Percentiles rank a stretch among this genome's conserved stretches.
phyloP scores from a whole-genome alignment of 192 early-diverging fungal species.

The Coemansia sp. region DNA sequence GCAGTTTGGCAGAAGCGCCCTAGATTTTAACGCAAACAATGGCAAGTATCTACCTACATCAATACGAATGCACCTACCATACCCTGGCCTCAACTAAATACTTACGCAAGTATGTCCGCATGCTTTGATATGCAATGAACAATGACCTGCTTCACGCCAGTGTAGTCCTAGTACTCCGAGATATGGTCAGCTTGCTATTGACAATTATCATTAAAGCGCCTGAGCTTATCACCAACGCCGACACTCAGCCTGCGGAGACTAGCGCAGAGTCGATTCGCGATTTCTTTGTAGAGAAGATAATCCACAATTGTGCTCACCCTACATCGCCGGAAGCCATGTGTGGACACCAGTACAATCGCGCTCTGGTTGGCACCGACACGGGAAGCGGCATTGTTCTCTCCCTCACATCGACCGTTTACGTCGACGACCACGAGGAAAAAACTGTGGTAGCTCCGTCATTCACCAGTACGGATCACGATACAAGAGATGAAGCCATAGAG shows the following conservation, averaged over 20 bases:
- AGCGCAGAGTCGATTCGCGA: slow-evolving; percentile 24
- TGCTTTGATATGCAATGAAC: not conserved
- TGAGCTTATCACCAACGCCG: slow-evolving; percentile 26
- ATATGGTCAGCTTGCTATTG: slow-evolving; percentile 15
- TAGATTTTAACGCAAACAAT: slow-evolving; percentile 2
- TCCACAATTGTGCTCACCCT: slow-evolving; percentile 26
- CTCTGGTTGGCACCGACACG: slow-evolving; percentile 10
- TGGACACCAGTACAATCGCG: slow-evolving; percentile 26
- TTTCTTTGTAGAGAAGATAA: slow-evolving; percentile 45
- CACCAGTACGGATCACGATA: not conserved
- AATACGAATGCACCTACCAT: not conserved
- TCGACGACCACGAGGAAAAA: not conserved
- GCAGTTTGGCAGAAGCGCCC: slow-evolving; percentile 29
- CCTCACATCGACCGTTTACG: slow-evolving; percentile 11
- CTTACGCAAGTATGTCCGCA: not conserved
- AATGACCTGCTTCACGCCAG: not conserved
- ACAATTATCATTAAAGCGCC: slow-evolving; percentile 26
- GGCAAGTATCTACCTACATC: not conserved
- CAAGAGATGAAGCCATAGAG: slow-evolving; percentile 9
- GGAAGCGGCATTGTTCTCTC: slow-evolving; percentile 11
- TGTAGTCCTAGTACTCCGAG: slow-evolving; percentile 32
- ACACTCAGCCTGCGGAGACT: slow-evolving; percentile 5
- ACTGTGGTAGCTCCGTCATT: not conserved
- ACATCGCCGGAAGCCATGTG: not conserved
- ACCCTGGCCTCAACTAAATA: not conserved